These are phyloP conservation scores for Pseudogymnoascus sp. DNA, from an alignment of 2,329 filamentous ascomycete species.

Conservation along the genomic window DNA sequence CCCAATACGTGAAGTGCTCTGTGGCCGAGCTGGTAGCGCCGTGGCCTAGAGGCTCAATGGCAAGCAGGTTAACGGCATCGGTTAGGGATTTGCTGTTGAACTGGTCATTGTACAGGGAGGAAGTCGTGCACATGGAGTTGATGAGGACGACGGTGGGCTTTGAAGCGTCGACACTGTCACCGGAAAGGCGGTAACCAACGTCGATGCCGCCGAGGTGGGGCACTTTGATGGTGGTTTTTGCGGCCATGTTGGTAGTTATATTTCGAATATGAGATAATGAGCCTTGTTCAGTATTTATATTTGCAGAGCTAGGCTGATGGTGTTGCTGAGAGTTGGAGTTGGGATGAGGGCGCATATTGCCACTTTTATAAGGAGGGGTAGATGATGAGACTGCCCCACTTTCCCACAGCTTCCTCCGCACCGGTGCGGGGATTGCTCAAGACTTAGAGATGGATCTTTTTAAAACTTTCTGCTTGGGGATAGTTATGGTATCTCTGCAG, in stretches of 20 bases:
- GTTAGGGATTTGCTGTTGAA: conserved; percentile 35
- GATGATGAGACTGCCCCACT: background rate
- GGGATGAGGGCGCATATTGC: background rate
- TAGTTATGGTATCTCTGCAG: background rate
- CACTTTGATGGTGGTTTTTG: conserved; percentile 35
- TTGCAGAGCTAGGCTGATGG: background rate
- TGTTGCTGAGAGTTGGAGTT: background rate
- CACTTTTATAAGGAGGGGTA: background rate
- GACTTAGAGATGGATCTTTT: background rate
- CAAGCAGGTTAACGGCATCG: conserved; percentile 39
- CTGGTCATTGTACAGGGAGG: conserved; percentile 38
- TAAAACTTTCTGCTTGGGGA: background rate
- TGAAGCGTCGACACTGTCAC: conserved; percentile 35
- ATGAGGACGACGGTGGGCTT: conserved; percentile 45
- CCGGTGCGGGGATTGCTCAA: background rate
- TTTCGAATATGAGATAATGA: background rate
- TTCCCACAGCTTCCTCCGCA: background rate
- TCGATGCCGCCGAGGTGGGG: conserved; percentile 41
- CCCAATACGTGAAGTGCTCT: conserved; percentile 49
- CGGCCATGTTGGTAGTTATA: conserved; percentile 22
- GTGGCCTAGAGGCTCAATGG: conserved; percentile 46
- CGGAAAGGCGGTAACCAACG: conserved; percentile 34
- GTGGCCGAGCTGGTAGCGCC: conserved; percentile 33
- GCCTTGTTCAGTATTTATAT: background rate
- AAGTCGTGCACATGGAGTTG: conserved; percentile 44